These are phyloP conservation scores for Exidia glandulosa DNA, from an alignment of 768 basidiomycete species.

Conservation along the genomic window DNA sequence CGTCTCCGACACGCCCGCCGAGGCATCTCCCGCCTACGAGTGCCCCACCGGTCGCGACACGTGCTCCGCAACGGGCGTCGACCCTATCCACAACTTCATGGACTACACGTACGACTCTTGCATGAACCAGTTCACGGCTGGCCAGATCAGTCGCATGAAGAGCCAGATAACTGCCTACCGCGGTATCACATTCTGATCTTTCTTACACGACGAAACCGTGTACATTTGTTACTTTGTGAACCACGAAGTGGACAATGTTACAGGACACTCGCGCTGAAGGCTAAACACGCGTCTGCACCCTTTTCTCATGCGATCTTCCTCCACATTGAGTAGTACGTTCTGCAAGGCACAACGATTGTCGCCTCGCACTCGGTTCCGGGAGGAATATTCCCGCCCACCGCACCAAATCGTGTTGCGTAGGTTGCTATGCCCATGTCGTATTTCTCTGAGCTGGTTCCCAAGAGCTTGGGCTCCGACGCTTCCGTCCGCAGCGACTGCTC, in stretches of 20 bases:
- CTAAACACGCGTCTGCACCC: too few species aligned
- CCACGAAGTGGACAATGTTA: too few species aligned
- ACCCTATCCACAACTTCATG: constrained; percentile 10
- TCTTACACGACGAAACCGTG: too few species aligned
- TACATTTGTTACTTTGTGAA: not conserved
- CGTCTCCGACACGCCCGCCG: constrained; percentile 13
- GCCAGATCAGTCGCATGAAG: constrained; percentile 26
- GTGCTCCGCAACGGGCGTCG: constrained; percentile 15
- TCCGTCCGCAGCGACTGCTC: not conserved
- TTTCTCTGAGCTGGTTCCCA: not conserved
- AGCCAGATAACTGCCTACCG: constrained; percentile 36
- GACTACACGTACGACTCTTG: constrained; percentile 32
- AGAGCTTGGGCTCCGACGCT: not conserved
- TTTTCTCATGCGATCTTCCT: not conserved
- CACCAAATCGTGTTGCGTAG: not conserved
- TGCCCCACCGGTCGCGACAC: constrained; percentile 25
- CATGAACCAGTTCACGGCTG: constrained; percentile 38
- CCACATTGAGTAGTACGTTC: not conserved
- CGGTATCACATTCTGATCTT: constrained; percentile 18
- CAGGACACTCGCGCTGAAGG: too few species aligned
- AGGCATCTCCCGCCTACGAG: constrained; percentile 18
- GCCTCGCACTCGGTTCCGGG: not conserved
- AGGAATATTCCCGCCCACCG: not conserved
- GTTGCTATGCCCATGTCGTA: not conserved
- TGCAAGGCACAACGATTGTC: not conserved